A percentile compares a stretch with the other conserved stretches of the same genome.
These are phyloP conservation scores for Lupinus albus DNA, from an alignment of 306 rosid genomes.

Conservation along the genomic window DNA sequence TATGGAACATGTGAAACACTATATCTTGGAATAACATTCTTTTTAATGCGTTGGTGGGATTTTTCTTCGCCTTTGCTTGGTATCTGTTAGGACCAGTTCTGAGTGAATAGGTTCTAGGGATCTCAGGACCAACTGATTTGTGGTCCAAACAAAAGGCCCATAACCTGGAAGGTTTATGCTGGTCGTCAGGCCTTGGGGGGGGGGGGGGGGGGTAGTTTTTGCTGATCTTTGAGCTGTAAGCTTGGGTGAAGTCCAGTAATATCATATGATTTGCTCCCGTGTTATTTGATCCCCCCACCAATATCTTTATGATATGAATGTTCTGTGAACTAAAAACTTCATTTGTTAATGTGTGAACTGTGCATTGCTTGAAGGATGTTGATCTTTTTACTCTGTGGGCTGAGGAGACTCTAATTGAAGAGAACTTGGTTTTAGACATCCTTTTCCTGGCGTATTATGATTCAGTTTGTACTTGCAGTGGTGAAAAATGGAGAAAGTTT, in stretches of 20 bases:
- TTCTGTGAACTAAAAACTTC: slow-evolving; percentile 15
- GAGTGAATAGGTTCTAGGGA: neutral
- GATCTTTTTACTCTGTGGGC: slow-evolving; percentile 92
- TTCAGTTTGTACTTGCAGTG: slow-evolving; percentile 71
- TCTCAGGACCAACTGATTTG: too few relatives aligned
- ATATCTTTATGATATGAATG: slow-evolving; percentile 26
- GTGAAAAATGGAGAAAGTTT: slow-evolving; percentile 72
- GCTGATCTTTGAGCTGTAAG: neutral
- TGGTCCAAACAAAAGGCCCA: too few relatives aligned
- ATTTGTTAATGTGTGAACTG: slow-evolving; percentile 36
- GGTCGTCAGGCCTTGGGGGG: too few relatives aligned
- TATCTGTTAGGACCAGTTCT: neutral
- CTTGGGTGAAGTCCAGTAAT: neutral
- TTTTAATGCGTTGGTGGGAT: neutral
- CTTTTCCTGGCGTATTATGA: slow-evolving; percentile 83
- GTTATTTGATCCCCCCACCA: neutral
- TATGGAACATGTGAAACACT: slow-evolving; percentile 32
- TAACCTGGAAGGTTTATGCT: too few relatives aligned
- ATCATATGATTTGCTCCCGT: neutral
- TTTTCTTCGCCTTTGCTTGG: neutral
- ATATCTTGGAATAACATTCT: slow-evolving; percentile 28
- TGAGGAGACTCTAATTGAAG: slow-evolving; percentile 93
- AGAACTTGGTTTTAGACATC: slow-evolving; percentile 82
- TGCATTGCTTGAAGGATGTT: slow-evolving; percentile 71
- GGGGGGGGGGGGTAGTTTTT: neutral